phyloP scores from a whole-genome alignment of 1,139 yeast species.

The Debaryomyces sp. region DNA sequence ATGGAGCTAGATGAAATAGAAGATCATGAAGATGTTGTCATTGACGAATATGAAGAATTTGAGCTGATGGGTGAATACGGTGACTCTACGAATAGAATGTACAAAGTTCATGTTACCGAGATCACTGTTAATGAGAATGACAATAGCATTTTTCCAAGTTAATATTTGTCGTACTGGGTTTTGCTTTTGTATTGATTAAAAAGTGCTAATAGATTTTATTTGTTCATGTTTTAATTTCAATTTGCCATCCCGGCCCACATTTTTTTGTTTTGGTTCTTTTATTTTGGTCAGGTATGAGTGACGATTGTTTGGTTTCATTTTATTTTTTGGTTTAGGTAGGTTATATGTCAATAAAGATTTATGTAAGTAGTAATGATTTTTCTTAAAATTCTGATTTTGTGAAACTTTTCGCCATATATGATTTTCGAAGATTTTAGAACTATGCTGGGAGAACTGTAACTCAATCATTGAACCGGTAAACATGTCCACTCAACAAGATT shows the following conservation, averaged over 20 bases:
- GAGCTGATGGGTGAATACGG: slow-evolving; percentile 28
- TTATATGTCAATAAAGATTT: not conserved
- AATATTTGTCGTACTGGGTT: not conserved
- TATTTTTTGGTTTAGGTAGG: slow-evolving; percentile 1
- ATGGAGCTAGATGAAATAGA: slow-evolving; percentile 17
- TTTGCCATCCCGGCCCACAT: not conserved
- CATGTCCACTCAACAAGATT: slow-evolving; percentile 33
- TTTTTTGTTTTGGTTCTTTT: not conserved
- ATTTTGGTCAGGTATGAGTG: not conserved
- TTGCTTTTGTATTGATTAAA: not conserved
- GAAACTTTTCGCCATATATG: not conserved
- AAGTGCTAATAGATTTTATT: not conserved
- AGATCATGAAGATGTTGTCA: slow-evolving; percentile 21
- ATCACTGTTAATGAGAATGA: slow-evolving; percentile 48
- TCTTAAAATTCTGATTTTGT: slow-evolving; percentile 3
- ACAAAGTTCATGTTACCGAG: slow-evolving; percentile 56
- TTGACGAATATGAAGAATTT: slow-evolving; percentile 27
- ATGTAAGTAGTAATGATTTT: not conserved
- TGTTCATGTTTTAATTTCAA: not conserved
- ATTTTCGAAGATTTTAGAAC: slow-evolving; percentile 1
- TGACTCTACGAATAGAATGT: slow-evolving; percentile 29
- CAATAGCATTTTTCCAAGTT: slow-evolving; percentile 26
- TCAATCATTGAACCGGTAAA: not conserved
- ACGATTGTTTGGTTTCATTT: not conserved
- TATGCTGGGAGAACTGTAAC: not conserved